Evolutionary conservation across 202 grass and related monocot species (phyloP).

Genomic region (Setaria viridis): DNA sequence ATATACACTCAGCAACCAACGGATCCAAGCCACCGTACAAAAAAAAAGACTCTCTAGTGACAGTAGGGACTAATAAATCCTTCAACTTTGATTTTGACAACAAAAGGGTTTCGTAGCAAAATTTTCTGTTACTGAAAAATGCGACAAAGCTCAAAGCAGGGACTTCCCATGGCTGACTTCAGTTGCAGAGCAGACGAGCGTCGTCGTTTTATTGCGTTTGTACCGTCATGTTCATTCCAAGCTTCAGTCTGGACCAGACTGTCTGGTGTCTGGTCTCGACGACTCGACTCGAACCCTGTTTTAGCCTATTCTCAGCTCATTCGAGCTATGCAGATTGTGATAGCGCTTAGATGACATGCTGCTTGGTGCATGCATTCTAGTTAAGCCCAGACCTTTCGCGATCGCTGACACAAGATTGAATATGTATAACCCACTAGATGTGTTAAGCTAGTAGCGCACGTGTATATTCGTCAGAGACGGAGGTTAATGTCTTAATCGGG

Average conservation of each 20-base stretch:
- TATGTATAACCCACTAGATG: neutral
- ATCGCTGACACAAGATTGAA: neutral
- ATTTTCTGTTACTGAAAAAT: neutral
- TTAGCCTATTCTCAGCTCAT: neutral
- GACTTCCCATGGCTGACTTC: neutral
- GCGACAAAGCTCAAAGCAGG: neutral
- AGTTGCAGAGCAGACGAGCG: neutral
- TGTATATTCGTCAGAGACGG: neutral
- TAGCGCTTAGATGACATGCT: neutral
- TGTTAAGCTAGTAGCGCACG: neutral
- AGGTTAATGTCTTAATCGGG: neutral
- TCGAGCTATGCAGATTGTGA: neutral
- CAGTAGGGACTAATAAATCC: no score
- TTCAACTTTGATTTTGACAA: neutral
- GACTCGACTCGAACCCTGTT: neutral
- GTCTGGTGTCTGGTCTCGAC: no score
- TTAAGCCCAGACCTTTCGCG: neutral
- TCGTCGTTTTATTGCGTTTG: no score
- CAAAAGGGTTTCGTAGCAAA: neutral
- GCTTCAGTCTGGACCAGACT: neutral
- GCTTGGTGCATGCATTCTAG: neutral
- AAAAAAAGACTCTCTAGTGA: no score
- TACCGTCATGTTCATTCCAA: neutral
- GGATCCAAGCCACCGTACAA: no score
- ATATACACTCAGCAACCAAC: no score